A percentile compares a stretch with the other conserved stretches of the same genome.
Conservation (phyloP, 2,329 filamentous ascomycete species). For the Exophiala dermatitidis region DNA sequence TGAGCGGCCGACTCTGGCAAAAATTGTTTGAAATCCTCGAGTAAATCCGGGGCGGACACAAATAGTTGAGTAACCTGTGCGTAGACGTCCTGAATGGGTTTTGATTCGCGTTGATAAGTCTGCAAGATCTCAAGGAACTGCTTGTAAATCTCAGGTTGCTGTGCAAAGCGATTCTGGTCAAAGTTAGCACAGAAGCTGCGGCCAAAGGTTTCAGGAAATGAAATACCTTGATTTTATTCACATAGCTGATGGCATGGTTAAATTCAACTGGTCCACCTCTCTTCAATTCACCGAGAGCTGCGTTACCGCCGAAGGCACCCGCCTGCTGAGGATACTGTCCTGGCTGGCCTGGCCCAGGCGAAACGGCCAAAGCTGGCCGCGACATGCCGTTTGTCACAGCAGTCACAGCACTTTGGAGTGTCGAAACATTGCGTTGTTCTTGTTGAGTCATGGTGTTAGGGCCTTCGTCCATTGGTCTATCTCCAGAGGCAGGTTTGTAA, state of each 20-base stretch:
- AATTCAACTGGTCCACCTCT: constrained; percentile 95
- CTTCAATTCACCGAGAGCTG: constrained; percentile 49
- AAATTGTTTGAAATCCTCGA: constrained; percentile 99
- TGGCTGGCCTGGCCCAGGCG: constrained; percentile 37
- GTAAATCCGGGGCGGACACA: constrained; percentile 81
- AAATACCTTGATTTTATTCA: constrained; percentile 97
- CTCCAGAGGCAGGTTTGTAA: constrained; percentile 13
- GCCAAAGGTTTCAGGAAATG: not conserved
- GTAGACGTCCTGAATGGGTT: constrained; percentile 97
- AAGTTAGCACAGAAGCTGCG: not conserved
- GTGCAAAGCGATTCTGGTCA: constrained; percentile 81
- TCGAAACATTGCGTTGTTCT: constrained; percentile 30
- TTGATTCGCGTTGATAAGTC: constrained; percentile 95
- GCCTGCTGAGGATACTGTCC: constrained; percentile 29
- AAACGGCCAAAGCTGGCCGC: constrained; percentile 42
- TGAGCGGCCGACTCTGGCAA: constrained; percentile 79
- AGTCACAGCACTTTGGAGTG: constrained; percentile 59
- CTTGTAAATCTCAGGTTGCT: constrained; percentile 97
- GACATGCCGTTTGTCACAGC: constrained; percentile 48
- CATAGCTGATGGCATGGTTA: constrained; percentile 98
- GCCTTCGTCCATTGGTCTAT: constrained; percentile 19
- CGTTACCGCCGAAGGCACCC: constrained; percentile 47
- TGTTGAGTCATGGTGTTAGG: constrained; percentile 19
- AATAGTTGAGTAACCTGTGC: constrained; percentile 93
- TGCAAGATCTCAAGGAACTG: constrained; percentile 97